A percentile compares a stretch with the other conserved stretches of the same genome.
Evolutionary conservation across 805 yeast species (phyloP).

Genomic region (Lachancea mirantina): DNA sequence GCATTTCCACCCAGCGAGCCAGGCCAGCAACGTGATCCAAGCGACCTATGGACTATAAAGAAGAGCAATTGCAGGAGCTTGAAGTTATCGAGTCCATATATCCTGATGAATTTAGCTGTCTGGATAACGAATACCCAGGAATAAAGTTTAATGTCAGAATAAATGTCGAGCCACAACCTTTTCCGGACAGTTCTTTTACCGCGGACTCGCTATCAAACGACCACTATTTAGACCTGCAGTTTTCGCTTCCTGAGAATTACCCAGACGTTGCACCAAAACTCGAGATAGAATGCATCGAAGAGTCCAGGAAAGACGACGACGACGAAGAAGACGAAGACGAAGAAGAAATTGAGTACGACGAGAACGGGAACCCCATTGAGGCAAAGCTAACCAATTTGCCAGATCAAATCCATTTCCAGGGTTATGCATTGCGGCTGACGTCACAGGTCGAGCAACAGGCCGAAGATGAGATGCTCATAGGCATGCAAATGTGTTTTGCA

Average conservation of each 20-base stretch:
- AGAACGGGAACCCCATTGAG: conserved; percentile 42
- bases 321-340: conserved; percentile 32
- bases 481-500: conserved; percentile 88
- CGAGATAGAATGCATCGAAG: conserved; percentile 31
- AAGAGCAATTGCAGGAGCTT: conserved; percentile 83
- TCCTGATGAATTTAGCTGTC: conserved; percentile 67
- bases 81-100: conserved; percentile 87
- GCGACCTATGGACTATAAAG: conserved; percentile 77
- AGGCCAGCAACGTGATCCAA: too few species aligned
- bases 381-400: conserved; percentile 44
- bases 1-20: too few species aligned
- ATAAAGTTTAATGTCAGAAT: conserved; percentile 37
- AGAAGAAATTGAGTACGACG: conserved; percentile 35
- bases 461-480: conserved; percentile 60
- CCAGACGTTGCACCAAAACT: conserved; percentile 75
- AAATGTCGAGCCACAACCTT: conserved; percentile 50
- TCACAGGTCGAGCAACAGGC: conserved; percentile 33
- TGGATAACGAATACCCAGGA: conserved; percentile 44
- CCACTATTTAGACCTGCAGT: conserved; percentile 51
- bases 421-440: conserved; percentile 35
- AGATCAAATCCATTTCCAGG: conserved; percentile 51
- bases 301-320: conserved; percentile 31
- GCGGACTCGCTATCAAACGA: conserved; percentile 41
- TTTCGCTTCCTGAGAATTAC: conserved; percentile 67
- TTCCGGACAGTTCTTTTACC: conserved; percentile 10